Conservation (phyloP, 1,284 basidiomycete genomes). For the Cutaneotrichosporon arboriforme region DNA sequence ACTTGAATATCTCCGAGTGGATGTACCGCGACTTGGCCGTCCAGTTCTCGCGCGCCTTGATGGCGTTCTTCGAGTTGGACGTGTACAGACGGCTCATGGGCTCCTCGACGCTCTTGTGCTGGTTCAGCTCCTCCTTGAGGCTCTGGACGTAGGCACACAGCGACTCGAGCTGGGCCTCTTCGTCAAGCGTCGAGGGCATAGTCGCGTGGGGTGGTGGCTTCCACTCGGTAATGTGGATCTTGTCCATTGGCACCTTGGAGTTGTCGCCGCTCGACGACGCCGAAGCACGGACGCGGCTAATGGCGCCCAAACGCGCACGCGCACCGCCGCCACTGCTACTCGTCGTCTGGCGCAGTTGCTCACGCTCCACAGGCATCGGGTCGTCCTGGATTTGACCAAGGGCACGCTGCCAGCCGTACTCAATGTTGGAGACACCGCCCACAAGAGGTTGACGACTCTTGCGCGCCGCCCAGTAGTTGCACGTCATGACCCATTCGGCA, state of each 20-base stretch:
- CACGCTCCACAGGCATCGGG: constrained; percentile 15
- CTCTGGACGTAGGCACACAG: constrained; percentile 69
- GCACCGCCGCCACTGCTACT: constrained; percentile 3
- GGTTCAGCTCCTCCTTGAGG: constrained; percentile 71
- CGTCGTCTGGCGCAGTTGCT: neutral
- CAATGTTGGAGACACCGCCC: constrained; percentile 97
- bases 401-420: constrained; percentile 88
- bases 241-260: constrained; percentile 50
- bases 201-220: constrained; percentile 77
- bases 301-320: constrained; percentile 11
- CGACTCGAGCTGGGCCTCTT: constrained; percentile 84
- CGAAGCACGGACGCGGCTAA: constrained; percentile 26
- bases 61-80: constrained; percentile 64
- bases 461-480: constrained; percentile 97
- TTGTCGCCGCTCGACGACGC: constrained; percentile 47
- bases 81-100: constrained; percentile 78
- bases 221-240: constrained; percentile 88
- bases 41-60: constrained; percentile 84
- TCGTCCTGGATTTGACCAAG: constrained; percentile 22
- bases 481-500: constrained; percentile 95
- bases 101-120: constrained; percentile 75
- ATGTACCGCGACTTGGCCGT: constrained; percentile 83
- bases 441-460: constrained; percentile 86
- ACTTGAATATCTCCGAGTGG: constrained; percentile 88
- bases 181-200: constrained; percentile 77